Conservation (phyloP, 768 basidiomycete genomes). For the Xerocomus spinulosus region DNA sequence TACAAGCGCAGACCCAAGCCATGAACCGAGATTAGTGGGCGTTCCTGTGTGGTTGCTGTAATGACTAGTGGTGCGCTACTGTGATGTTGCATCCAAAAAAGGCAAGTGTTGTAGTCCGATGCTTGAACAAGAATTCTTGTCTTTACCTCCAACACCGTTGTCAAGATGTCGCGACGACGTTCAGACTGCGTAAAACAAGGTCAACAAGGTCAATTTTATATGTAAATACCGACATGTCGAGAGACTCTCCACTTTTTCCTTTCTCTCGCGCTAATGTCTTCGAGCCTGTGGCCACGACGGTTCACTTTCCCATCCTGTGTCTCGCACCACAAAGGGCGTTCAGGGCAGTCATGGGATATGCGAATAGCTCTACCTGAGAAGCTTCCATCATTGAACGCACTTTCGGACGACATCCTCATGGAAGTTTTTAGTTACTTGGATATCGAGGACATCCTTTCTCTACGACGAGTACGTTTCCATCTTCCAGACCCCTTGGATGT, state of each 20-base stretch:
- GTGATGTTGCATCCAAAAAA: too few species aligned
- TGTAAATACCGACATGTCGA: constrained; percentile 17
- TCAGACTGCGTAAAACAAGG: constrained; percentile 21
- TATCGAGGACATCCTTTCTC: constrained; percentile 34
- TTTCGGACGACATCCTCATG: constrained; percentile 38
- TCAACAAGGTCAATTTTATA: constrained; percentile 11
- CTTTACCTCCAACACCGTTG: constrained; percentile 16
- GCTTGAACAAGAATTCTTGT: constrained; percentile 20
- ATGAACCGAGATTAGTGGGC: too few species aligned
- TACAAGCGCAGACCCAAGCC: too few species aligned
- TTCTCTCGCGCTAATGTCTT: constrained; percentile 20
- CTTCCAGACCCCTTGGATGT: not conserved
- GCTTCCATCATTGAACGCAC: constrained; percentile 28
- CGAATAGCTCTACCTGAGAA: constrained; percentile 19
- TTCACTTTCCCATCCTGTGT: constrained; percentile 19
- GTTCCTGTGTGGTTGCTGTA: too few species aligned
- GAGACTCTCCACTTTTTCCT: constrained; percentile 2
- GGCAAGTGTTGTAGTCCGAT: constrained; percentile 26
- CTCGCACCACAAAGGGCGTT: constrained; percentile 7
- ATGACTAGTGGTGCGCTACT: too few species aligned
- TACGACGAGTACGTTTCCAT: constrained; percentile 32
- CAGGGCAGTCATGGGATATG: constrained; percentile 23
- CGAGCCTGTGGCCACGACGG: constrained; percentile 18
- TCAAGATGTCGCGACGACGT: constrained; percentile 18
- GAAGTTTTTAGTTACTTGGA: constrained; percentile 34